Evolutionary conservation across 345 rosid species (phyloP), one percentile per base, ranked within the genome.

Genomic region (Brassica cretica): DNA sequence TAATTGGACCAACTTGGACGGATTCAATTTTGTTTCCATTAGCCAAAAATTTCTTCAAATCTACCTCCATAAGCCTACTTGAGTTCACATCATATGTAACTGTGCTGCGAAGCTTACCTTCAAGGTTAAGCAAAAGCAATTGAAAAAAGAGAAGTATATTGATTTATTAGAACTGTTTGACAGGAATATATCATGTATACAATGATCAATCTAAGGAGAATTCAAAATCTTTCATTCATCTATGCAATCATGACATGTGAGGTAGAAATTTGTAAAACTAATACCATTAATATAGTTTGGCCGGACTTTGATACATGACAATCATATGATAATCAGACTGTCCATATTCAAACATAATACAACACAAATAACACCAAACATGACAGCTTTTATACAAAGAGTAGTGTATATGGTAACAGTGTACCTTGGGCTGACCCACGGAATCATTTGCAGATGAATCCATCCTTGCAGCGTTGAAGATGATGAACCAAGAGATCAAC

Each of bases 401-500:
- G 4, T 14, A 3, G 25, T 6, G 11, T 51, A 29, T 27, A 68
- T 24, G 21, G 71, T 46, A 8, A 16, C 27, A 29, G 37, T 51
- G 72, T 69, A 69, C 72, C 44, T 15, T 30, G 27, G 32, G 75
- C 72, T 49, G n/a, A 61, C 11, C 18, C 10, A 16, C 11, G 6
- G 1, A 46, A 44, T 72, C 46, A 72, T 8, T 39, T 62, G 39
- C 18, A 44, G 60, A 27, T 3, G 15, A 9, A 72, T 12, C 5
- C 14, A 73, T 30, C 11, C 63, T 32, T 64, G 21, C 64, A 37
- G 66, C 56, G 19, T 25, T 67, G 78, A 16, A 75, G 6, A 75
- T 66, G 14, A 62, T 69, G 33, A 27, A 81, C 53, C 0, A 68
- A 71, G 0, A 56, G 19, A 25, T 81, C 80, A n/a, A 72, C 56